Evolutionary conservation across 176 grass and related monocot species (phyloP), one percentile per base, ranked within the genome.

Genomic region (Oryza australiensis): DNA sequence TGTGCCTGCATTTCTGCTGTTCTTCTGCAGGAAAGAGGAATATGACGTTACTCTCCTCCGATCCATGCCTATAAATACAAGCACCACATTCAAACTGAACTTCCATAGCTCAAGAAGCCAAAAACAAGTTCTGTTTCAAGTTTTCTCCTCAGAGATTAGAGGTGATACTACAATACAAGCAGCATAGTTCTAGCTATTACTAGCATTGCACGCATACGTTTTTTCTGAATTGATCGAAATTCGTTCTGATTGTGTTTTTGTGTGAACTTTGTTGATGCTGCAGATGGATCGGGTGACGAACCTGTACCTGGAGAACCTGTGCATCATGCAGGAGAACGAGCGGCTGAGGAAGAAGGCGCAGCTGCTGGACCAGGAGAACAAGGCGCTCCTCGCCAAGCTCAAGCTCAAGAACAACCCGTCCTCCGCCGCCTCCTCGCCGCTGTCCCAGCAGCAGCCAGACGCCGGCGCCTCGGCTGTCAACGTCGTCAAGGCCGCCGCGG

Each of bases 261-360:
- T 55, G 5, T 55, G 49, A 55, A 55, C 45, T 18, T 41, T 26
- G 38, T 16, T 24, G 12, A 7, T 41, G 48, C 0, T 60, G 66
- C 66, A 60, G 80, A 86, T 91, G 92, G 86, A 91, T 33, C 64
- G 55, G 45, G 51, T 73, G 23, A 91, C 73, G 41, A 69, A 88
- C 82, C 82, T 92, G 75, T 80, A 85, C 57, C 32, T 87, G 83
- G 72, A 93, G 64, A 96, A 91, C 90, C 77, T 82, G 41, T 79
- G 64, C 73, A 87, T 93, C 26, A 87, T 96, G 83, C 79, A 93
- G 82, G 86, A 85, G 66, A 96, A 96, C 79, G 94, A 96, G 86
- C 85, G 81, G 73, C 86, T 96, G 48, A 78, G 90, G 45, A 73
- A 78, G 75, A 86, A 65, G 64, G 80, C 77, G 24, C 83, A 48